Evolutionary conservation across 129 eudicot species (phyloP).

Genomic region (Lactuca sativa): DNA sequence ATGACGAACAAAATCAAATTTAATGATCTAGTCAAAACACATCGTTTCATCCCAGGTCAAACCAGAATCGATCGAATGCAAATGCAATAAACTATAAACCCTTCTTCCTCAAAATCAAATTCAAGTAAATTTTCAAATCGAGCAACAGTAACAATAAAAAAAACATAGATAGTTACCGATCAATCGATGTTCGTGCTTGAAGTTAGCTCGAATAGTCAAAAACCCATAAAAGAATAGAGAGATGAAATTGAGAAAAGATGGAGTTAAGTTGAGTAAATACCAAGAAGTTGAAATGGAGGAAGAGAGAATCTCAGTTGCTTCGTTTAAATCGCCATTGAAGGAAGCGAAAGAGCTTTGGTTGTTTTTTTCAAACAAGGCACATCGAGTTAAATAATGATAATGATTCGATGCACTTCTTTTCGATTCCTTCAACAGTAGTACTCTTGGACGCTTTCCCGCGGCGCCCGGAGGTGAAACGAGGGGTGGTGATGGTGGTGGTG

Average conservation of each 20-base stretch:
- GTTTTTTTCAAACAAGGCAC: constrained; percentile 14
- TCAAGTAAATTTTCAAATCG: background rate
- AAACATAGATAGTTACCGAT: background rate
- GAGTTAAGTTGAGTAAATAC: constrained; percentile 17
- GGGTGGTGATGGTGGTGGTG: background rate
- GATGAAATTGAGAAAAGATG: constrained; percentile 2
- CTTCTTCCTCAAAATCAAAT: constrained; percentile 9
- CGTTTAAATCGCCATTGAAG: constrained; percentile 29
- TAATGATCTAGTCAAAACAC: constrained; percentile 8
- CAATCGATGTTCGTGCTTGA: background rate
- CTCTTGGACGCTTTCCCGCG: constrained; percentile 20
- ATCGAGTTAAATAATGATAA: constrained; percentile 10
- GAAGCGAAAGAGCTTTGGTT: background rate
- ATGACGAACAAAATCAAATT: background rate
- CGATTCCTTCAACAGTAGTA: constrained; percentile 2
- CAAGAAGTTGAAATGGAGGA: constrained; percentile 22
- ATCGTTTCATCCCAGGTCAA: constrained; percentile 21
- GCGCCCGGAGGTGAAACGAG: constrained; percentile 14
- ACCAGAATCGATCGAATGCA: constrained; percentile 5
- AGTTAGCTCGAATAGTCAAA: constrained; percentile 18
- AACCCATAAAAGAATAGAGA: constrained; percentile 10
- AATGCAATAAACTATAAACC: background rate
- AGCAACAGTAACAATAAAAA: background rate
- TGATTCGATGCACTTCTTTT: constrained; percentile 4
- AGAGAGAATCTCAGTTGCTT: constrained; percentile 28